Evolutionary conservation across 495 filamentous ascomycete genomes (phyloP), one percentile per base, ranked within the genome.

Genomic region (Penicillium odoratum): DNA sequence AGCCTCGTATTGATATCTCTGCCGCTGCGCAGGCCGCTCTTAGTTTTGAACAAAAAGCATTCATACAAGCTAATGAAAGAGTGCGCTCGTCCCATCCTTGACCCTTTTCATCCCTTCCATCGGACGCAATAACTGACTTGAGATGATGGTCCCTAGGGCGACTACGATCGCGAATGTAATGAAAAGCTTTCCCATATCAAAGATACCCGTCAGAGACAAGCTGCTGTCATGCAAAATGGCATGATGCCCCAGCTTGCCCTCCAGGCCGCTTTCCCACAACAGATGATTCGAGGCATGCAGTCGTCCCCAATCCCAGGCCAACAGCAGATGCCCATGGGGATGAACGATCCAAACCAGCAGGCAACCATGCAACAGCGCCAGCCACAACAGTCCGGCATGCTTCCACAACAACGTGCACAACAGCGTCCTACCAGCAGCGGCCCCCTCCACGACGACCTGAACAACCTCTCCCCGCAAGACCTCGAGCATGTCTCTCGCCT

Each of bases 211-310:
- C 65, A 71, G 18, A 67, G 74, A 66, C 78, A 82, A 59, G 71
- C 77, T 15, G 72, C 73, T 13, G 70, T 73, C 34, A 40, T 40
- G 38, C 74, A 79, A 59, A 71, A 73, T 53, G 72, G 73, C 33
- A 78, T 80, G 70, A 78, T 75, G 55, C 69, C 73, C 57, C 77
- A 78, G 58, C 67, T 64, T 31, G 69, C 75, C 55, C 61, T 74
- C 21, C 70, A 67, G 26, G 65, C 67, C 11, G 71, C 62, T 28
- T 83, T 84, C 50, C 73, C 77, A 7, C 77, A 76, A 13, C 83
- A 84, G 45, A 71, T 85, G 62, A 81, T 78, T 53, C 76, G 72
- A 8, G 78, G 61, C 31, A 77, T 85, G 73, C 82, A 84, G 56
- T 62, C 79, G 0, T 83, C 82, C 7, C 78, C 78, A 3, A 72